phyloP scores from a whole-genome alignment of 306 rosid genomes.

The Cajanus cajan region DNA sequence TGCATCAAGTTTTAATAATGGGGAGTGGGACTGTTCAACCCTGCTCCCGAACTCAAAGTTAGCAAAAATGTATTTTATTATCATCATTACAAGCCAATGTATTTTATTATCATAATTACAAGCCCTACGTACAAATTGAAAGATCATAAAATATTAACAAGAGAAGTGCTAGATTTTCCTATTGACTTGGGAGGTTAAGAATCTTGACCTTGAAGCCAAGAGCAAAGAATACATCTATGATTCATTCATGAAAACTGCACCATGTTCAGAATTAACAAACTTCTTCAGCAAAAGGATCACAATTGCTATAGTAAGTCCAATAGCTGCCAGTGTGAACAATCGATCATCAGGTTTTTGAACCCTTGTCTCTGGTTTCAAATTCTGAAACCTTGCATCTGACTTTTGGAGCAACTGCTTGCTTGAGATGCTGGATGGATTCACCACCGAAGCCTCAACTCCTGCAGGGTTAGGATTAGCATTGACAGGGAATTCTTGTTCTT shows the following conservation, averaged over 20 bases:
- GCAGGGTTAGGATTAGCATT: slow-evolving; percentile 40
- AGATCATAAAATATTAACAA: background rate
- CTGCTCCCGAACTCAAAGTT: too few relatives aligned
- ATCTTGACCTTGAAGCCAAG: slow-evolving; percentile 25
- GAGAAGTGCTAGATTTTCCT: slow-evolving; percentile 12
- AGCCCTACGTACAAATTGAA: background rate
- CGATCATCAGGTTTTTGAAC: slow-evolving; percentile 72
- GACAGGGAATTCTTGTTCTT: slow-evolving; percentile 48
- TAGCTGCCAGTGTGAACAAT: slow-evolving; percentile 85
- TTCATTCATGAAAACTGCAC: slow-evolving; percentile 75
- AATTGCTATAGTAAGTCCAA: slow-evolving; percentile 89
- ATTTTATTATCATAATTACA: slow-evolving; percentile 33
- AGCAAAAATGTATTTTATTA: too few relatives aligned
- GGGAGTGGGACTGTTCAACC: too few relatives aligned
- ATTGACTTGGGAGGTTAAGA: background rate
- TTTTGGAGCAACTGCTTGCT: slow-evolving; percentile 41
- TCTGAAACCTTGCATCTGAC: slow-evolving; percentile 47
- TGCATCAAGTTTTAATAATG: too few relatives aligned
- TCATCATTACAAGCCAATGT: too few relatives aligned
- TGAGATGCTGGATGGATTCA: slow-evolving; percentile 42
- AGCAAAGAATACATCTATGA: slow-evolving; percentile 47
- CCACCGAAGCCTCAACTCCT: slow-evolving; percentile 40
- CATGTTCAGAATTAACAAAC: slow-evolving; percentile 71
- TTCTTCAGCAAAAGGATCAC: slow-evolving; percentile 80
- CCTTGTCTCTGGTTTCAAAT: slow-evolving; percentile 50